Base-by-base conservation (phyloP, 1,284 basidiomycete species). In the Ustilago bromivora region DNA sequence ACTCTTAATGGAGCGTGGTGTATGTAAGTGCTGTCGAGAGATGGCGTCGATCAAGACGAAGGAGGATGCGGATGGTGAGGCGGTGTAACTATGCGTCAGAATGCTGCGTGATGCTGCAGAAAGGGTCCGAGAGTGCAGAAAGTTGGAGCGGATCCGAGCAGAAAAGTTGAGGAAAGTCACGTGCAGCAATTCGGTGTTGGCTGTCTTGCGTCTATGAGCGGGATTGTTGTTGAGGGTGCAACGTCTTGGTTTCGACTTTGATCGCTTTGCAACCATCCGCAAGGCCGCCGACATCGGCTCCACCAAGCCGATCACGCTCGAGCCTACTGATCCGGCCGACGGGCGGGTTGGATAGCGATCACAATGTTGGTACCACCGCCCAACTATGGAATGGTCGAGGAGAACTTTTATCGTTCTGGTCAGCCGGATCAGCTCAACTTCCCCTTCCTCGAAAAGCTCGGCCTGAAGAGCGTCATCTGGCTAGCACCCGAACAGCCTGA, bases 351-450 rank as follows among this genome's bases (percentile, higher is more conserved):
- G 31, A 19, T 31, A 32, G 4, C 51, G 12, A 35, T 35, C 61
- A 71, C 28, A 31, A 85, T 87, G 82, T 74, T 87, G 85, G 88
- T 89, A 19, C 88, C 88, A 35, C 88, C 88, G 12, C 87, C 88
- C 66, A 89, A 89, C 80, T 89, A 88, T 65, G 89, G 89, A 38
- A 84, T 88, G 77, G 88, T 89, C 58, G 88, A 89, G 81, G 88
- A 89, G 83, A 87, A 87, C 51, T 88, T 89, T 62, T 89, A 88
- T 71, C 85, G 89, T 3, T 89, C 88, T 17, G 88, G 88, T 10
- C 88, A 89, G 76, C 89, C 89, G 1, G 88, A 88, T 51, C 88
- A 89, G 72, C 87, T 89, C 75, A 89, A 89, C 82, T 88, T 89
- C 70, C 88, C 88, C 1, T 89, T 89, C 65, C 82, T 89, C 34